Evolutionary conservation across 1,284 basidiomycete genomes (phyloP).

Genomic region (Inonotus obliquus): DNA sequence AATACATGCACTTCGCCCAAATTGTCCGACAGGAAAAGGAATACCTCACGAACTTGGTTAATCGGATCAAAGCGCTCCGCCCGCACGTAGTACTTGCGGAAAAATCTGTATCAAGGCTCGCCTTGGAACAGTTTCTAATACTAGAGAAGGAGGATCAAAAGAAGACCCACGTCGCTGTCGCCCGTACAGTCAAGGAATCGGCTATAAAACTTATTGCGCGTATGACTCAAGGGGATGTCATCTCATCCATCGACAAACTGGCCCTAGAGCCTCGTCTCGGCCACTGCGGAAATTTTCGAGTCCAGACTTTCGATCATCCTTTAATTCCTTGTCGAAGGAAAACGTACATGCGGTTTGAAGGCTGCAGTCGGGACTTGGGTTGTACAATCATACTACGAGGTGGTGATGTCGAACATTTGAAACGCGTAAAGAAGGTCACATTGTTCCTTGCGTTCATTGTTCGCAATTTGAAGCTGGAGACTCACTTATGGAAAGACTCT

Average conservation of each 20-base stretch:
- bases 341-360: constrained; percentile 97
- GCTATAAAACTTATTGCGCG: constrained; percentile 86
- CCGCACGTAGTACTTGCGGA: constrained; percentile 94
- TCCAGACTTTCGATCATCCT: constrained; percentile 93
- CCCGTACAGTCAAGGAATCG: constrained; percentile 83
- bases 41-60: constrained; percentile 86
- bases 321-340: constrained; percentile 89
- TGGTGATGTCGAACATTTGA: constrained; percentile 76
- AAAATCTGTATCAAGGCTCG: constrained; percentile 88
- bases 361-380: constrained; percentile 87
- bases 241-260: constrained; percentile 93
- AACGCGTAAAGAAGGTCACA: constrained; percentile 88
- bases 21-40: constrained; percentile 94
- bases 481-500: constrained; percentile 92
- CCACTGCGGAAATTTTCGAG: constrained; percentile 81
- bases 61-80: constrained; percentile 83
- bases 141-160: constrained; percentile 48
- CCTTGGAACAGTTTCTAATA: constrained; percentile 79
- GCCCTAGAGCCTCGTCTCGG: constrained; percentile 89
- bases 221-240: constrained; percentile 93
- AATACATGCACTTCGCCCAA: constrained; percentile 92
- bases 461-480: constrained; percentile 90
- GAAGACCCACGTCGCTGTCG: constrained; percentile 65
- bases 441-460: constrained; percentile 90
- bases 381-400: constrained; percentile 93